Evolutionary conservation across 1,284 basidiomycete genomes (phyloP).

Genomic region (Tilletia walkeri): DNA sequence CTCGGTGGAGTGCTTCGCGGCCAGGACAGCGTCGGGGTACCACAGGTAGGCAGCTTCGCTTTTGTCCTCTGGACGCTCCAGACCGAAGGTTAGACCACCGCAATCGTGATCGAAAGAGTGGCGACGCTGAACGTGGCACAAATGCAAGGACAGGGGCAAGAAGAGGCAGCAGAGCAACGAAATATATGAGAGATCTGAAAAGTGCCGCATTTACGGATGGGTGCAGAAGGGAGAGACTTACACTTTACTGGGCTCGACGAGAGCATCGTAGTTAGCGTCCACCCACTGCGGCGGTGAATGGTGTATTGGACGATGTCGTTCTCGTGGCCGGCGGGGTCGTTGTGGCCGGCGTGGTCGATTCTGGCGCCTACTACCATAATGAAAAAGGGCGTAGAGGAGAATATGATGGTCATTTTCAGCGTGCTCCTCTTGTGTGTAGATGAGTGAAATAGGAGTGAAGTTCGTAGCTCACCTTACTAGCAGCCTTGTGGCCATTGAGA

Average conservation of each 20-base stretch:
- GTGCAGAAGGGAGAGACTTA: background rate
- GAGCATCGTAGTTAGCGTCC: slow-evolving; percentile 30
- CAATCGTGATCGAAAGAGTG: slow-evolving; percentile 52
- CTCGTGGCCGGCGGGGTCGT: slow-evolving; percentile 48
- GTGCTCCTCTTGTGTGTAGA: too few species aligned
- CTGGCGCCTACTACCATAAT: slow-evolving; percentile 51
- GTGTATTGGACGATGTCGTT: slow-evolving; percentile 50
- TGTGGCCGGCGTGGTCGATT: slow-evolving; percentile 54
- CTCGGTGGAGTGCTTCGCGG: slow-evolving; percentile 47
- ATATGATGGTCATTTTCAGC: too few species aligned
- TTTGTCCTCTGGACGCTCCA: slow-evolving; percentile 36
- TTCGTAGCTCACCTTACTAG: slow-evolving; percentile 25
- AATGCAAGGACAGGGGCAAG: background rate
- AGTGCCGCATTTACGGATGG: background rate
- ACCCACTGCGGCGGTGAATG: too few species aligned
- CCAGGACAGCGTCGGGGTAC: slow-evolving; percentile 46
- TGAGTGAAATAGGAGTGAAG: too few species aligned
- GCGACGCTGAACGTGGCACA: slow-evolving; percentile 25
- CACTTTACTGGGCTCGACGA: slow-evolving; percentile 36
- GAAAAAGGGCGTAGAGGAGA: slow-evolving; percentile 40
- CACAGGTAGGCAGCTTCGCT: slow-evolving; percentile 32
- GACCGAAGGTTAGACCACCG: slow-evolving; percentile 46
- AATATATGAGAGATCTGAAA: too few species aligned
- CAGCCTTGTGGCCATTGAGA: slow-evolving; percentile 42
- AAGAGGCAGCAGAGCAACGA: too few species aligned